Conservation (phyloP, 2,329 filamentous ascomycete species). For the Colletotrichum chlorophyti region DNA sequence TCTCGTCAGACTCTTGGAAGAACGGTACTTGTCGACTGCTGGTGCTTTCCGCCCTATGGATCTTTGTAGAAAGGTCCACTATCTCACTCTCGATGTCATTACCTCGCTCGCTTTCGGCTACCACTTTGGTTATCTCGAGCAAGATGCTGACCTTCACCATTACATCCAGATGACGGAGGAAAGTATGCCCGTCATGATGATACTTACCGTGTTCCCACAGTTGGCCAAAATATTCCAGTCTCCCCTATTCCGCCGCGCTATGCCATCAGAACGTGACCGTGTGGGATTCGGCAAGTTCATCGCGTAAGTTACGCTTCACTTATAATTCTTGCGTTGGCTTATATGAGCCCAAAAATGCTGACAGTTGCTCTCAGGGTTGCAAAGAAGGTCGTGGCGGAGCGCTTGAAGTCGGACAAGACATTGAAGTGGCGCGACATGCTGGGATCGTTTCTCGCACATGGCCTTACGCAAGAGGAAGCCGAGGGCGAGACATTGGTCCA, state of each 20-base stretch:
- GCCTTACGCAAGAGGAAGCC: constrained; percentile 38
- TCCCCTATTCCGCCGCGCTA: constrained; percentile 44
- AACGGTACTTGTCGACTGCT: constrained; percentile 49
- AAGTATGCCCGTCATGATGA: constrained; percentile 50
- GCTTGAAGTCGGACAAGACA: constrained; percentile 30
- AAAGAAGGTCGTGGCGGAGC: constrained; percentile 32
- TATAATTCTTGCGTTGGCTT: neutral
- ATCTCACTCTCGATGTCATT: constrained; percentile 63
- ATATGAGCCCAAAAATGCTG: neutral
- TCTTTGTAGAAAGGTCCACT: constrained; percentile 54
- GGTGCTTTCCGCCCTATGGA: constrained; percentile 51
- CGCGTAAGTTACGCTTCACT: constrained; percentile 29
- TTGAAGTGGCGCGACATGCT: constrained; percentile 44
- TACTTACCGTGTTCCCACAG: constrained; percentile 49
- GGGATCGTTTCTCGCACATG: constrained; percentile 48
- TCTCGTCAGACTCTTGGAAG: constrained; percentile 54
- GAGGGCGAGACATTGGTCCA: constrained; percentile 41
- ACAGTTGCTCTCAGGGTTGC: constrained; percentile 28
- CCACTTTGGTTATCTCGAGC: constrained; percentile 55
- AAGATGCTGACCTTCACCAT: constrained; percentile 54
- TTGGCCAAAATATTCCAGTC: constrained; percentile 50
- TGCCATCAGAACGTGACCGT: constrained; percentile 48
- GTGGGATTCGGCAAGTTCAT: constrained; percentile 48
- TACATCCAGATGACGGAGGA: constrained; percentile 53
- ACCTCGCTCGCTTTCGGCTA: constrained; percentile 59